These are phyloP conservation scores for Panaeolus cyanescens DNA, from an alignment of 768 basidiomycete species.

Conservation along the genomic window DNA sequence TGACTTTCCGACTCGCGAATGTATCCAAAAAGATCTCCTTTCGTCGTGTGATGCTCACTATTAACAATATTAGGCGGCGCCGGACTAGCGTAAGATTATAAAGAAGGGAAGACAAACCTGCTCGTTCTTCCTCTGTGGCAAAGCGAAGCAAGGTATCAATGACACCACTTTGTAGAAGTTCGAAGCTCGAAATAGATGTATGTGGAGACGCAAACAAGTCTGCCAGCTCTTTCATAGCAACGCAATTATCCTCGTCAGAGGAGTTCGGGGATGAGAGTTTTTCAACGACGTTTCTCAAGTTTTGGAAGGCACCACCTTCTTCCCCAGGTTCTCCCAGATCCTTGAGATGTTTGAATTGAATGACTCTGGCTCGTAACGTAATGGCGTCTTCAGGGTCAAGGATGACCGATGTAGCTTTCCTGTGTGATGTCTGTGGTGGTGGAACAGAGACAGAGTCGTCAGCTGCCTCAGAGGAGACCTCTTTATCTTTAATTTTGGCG, in stretches of 20 bases:
- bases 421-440: slow-evolving; percentile 46
- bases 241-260: slow-evolving; percentile 63
- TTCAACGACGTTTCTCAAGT: slow-evolving; percentile 64
- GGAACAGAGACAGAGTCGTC: slow-evolving; percentile 19
- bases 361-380: slow-evolving; percentile 87
- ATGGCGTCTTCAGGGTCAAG: slow-evolving; percentile 89
- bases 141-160: slow-evolving; percentile 86
- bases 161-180: slow-evolving; percentile 90
- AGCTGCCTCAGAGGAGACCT: slow-evolving; percentile 37
- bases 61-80: not conserved
- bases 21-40: slow-evolving; percentile 81
- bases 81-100: slow-evolving; percentile 9
- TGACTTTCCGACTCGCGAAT: slow-evolving; percentile 60
- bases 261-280: slow-evolving; percentile 56
- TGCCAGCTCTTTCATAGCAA: slow-evolving; percentile 74
- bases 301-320: slow-evolving; percentile 63
- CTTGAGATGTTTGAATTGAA: slow-evolving; percentile 79
- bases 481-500: slow-evolving; percentile 53
- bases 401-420: slow-evolving; percentile 71
- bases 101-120: slow-evolving; percentile 51
- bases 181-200: slow-evolving; percentile 91
- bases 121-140: slow-evolving; percentile 67
- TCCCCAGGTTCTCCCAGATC: slow-evolving; percentile 51
- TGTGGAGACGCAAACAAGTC: slow-evolving; percentile 75
- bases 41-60: slow-evolving; percentile 66